Evolutionary conservation across 441 rosid genomes (phyloP), one percentile per base, ranked within the genome.

Genomic region (Kokia cookei): DNA sequence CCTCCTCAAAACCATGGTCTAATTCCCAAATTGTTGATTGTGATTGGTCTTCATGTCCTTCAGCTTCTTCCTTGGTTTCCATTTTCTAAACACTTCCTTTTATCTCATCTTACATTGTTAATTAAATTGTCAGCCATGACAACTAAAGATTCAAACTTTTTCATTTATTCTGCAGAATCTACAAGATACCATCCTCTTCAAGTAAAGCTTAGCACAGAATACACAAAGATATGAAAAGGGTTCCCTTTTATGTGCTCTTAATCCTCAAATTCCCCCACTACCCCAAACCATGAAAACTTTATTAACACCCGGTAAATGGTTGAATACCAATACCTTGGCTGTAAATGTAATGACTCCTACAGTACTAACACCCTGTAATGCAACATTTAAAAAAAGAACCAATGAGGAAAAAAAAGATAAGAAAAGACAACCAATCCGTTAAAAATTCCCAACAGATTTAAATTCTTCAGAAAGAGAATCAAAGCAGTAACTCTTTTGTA

Each of bases 51-150:
- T 80, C 88, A 67, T 80, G 81, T 65, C 84, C 81, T 74, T 84
- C 91, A 62, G 55, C 81, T 77, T 87, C 94, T 79, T 85, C 86
- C 42, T 80, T 84, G 69, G 78, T 75, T 72, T 84, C 87, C 90
- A 89, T 88, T 75, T 83, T 82, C 57, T 29, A 70, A 66, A 73
- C 19, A 43, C 65, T 65, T 51, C 8, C 26, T 54, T 69, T 67
- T 73, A 75, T 67, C 75, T 87, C 83, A 78, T 72, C 76, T 72
- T 67, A 26, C 73, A 67, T 12, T 43, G 77, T 67, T 72, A 24
- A 37, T 77, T 47, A 74, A 68, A 48, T 27, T 37, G 48, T 42
- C 76, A 65, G 58, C 51, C 75, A 55, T 40, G 50, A 42, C 63
- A 7, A 54, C 45, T 3, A 26, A 59, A 47, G 42, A 48, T 37